Evolutionary conservation across 345 rosid genomes (phyloP).

Genomic region (Euphorbia tirucalli): DNA sequence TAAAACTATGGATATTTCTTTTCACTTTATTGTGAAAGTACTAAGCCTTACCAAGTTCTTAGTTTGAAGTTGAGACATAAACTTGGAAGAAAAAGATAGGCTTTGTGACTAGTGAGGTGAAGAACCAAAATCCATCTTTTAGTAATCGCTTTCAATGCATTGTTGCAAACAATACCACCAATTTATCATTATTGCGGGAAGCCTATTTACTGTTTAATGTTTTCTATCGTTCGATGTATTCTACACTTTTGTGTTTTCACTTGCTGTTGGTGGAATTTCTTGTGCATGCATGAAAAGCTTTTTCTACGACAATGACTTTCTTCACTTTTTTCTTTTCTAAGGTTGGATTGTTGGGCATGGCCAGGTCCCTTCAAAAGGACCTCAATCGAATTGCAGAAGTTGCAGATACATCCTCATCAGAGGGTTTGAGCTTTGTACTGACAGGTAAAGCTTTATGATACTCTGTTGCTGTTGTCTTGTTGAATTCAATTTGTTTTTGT

Average conservation of each 20-base stretch:
- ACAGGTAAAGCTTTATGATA: conserved; percentile 53
- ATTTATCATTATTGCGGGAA: background rate
- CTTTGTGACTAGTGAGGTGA: background rate
- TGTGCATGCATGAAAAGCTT: background rate
- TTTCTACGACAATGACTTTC: background rate
- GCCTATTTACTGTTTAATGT: background rate
- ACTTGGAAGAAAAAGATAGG: background rate
- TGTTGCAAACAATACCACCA: background rate
- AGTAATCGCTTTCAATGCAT: background rate
- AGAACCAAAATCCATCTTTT: background rate
- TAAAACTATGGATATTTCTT: background rate
- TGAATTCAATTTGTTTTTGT: background rate
- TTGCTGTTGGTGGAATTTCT: background rate
- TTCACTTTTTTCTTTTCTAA: conserved; percentile 18
- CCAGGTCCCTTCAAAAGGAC: conserved; percentile 71
- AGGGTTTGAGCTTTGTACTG: conserved; percentile 75
- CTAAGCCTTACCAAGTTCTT: background rate
- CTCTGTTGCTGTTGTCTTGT: conserved; percentile 2
- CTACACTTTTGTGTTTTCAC: background rate
- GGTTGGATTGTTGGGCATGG: conserved; percentile 92
- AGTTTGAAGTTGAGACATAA: background rate
- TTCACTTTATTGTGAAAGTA: background rate
- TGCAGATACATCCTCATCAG: conserved; percentile 88
- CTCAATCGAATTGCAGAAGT: conserved; percentile 75
- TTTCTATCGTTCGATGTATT: background rate